Evolutionary conservation across 345 rosid genomes (phyloP).

Genomic region (Dovyalis caffra): DNA sequence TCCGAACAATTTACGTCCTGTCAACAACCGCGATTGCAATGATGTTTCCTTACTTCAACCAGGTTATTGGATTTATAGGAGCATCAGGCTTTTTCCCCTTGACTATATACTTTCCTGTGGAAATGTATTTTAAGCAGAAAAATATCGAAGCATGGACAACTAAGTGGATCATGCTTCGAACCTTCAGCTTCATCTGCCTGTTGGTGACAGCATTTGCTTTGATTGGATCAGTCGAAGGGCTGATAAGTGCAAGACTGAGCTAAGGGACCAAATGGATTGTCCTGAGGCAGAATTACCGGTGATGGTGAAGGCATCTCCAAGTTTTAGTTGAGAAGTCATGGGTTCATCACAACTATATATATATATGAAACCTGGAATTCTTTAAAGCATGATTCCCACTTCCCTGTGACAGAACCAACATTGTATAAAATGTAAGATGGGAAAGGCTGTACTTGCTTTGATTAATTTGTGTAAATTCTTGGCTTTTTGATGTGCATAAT

Average conservation of each 20-base stretch:
- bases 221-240: slow-evolving; percentile 62
- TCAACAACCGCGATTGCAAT: slow-evolving; percentile 49
- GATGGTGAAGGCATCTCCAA: not conserved
- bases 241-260: slow-evolving; percentile 48
- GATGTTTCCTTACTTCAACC: slow-evolving; percentile 82
- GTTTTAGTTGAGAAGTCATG: not conserved
- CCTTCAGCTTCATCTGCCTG: slow-evolving; percentile 46
- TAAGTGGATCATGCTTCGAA: slow-evolving; percentile 51
- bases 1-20: slow-evolving; percentile 50
- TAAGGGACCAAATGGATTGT: slow-evolving; percentile 1
- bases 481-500: too few relatives aligned
- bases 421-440: not conserved
- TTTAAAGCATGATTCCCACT: not conserved
- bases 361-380: not conserved
- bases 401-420: not conserved
- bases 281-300: not conserved
- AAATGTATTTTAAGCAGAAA: slow-evolving; percentile 61
- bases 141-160: slow-evolving; percentile 50
- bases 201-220: slow-evolving; percentile 39
- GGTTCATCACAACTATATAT: too few relatives aligned
- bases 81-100: too few relatives aligned
- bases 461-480: not conserved
- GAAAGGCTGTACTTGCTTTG: not conserved
- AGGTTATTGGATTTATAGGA: slow-evolving; percentile 75
- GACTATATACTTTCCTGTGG: slow-evolving; percentile 70